Conservation (phyloP, 2,329 filamentous ascomycete species). For the Aspergillus cejpii region DNA sequence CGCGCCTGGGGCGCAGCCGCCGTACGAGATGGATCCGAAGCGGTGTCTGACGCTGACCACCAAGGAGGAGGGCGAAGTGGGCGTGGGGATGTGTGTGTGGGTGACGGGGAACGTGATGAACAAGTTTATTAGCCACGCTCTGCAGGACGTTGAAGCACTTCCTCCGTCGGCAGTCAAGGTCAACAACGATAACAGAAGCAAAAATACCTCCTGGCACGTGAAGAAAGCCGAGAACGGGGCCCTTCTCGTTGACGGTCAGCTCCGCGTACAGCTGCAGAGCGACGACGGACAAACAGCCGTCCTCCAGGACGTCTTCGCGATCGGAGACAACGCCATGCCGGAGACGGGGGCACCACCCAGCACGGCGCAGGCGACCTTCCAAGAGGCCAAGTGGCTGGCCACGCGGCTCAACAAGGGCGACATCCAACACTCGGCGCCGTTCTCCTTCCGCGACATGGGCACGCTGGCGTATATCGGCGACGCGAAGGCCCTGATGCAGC, state of each 20-base stretch:
- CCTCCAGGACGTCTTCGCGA: constrained; percentile 49
- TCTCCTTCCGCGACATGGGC: constrained; percentile 53
- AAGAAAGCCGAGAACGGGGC: constrained; percentile 45
- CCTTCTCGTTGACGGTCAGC: constrained; percentile 50
- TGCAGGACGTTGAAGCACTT: constrained; percentile 29
- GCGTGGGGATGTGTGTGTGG: constrained; percentile 57
- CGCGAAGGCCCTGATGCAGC: constrained; percentile 52
- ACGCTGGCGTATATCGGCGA: constrained; percentile 56
- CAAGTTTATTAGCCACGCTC: constrained; percentile 25
- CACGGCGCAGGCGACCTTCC: constrained; percentile 54
- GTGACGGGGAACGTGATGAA: constrained; percentile 39
- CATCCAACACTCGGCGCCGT: constrained; percentile 30
- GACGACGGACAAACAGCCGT: constrained; percentile 34
- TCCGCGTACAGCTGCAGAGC: constrained; percentile 49
- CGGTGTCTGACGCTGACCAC: constrained; percentile 48
- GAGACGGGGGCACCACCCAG: constrained; percentile 49
- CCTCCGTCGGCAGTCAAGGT: constrained; percentile 29
- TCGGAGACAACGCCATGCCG: constrained; percentile 53
- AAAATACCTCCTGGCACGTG: constrained; percentile 42
- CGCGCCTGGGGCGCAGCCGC: constrained; percentile 35
- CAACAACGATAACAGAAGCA: constrained; percentile 10
- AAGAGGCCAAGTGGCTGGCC: constrained; percentile 54
- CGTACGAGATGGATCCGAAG: constrained; percentile 39
- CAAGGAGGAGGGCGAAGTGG: constrained; percentile 53
- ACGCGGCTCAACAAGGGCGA: constrained; percentile 49